A percentile compares a stretch with the other conserved stretches of the same genome.
These are phyloP conservation scores for Amylostereum areolatum DNA, from an alignment of 1,284 basidiomycete genomes.

Conservation along the genomic window DNA sequence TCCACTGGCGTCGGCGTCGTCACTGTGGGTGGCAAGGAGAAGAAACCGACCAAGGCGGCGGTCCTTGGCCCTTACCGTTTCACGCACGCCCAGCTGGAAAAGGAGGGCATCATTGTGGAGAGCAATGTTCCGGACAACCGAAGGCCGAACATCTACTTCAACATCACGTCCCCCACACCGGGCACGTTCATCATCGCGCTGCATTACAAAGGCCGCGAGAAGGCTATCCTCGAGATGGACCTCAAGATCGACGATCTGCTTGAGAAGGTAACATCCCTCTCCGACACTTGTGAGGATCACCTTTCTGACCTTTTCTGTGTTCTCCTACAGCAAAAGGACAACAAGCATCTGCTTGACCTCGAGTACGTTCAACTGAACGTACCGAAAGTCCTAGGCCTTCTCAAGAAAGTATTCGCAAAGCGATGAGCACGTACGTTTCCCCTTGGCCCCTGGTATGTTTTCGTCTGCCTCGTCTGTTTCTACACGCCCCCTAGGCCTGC, in stretches of 20 bases:
- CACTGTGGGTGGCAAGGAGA: constrained; percentile 94
- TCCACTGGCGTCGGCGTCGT: constrained; percentile 91
- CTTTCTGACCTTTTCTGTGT: constrained; percentile 10
- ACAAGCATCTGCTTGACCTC: constrained; percentile 90
- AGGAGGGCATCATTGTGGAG: constrained; percentile 98
- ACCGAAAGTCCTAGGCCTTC: constrained; percentile 84
- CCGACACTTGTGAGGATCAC: constrained; percentile 1
- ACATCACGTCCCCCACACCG: constrained; percentile 94
- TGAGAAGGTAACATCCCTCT: constrained; percentile 68
- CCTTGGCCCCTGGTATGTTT: background rate
- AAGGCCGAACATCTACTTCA: constrained; percentile 97
- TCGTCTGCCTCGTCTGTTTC: background rate
- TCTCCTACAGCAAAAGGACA: constrained; percentile 86
- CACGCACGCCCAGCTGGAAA: constrained; percentile 96
- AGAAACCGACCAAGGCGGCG: constrained; percentile 82
- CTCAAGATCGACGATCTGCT: constrained; percentile 98
- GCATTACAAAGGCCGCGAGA: constrained; percentile 98
- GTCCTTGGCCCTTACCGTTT: constrained; percentile 94
- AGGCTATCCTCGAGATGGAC: constrained; percentile 99
- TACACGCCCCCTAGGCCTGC: too few species aligned
- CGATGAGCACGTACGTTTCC: constrained; percentile 41
- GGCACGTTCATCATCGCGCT: constrained; percentile 98
- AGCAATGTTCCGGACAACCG: constrained; percentile 98
- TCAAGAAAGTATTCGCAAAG: constrained; percentile 89
- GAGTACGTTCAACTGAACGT: constrained; percentile 98